Base-by-base conservation (phyloP, 2,329 filamentous ascomycete species). In the Colletotrichum nymphaeae region DNA sequence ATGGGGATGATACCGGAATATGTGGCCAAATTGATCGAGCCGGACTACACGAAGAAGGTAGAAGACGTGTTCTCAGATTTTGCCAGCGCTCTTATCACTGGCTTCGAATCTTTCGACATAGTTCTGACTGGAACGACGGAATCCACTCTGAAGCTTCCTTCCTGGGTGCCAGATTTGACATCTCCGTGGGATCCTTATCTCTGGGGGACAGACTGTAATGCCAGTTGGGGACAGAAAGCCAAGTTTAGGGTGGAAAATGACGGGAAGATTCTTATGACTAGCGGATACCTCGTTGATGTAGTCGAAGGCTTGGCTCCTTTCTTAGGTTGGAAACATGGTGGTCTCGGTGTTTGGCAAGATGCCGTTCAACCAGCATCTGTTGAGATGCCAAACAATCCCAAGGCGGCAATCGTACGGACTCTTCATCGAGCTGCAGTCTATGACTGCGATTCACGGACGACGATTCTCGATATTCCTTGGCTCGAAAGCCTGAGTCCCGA, bases 1-100 rank as follows among this genome's bases (percentile, higher is more conserved):
- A 60, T 71, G 69, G 69, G 69, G 0, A 67, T 71, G 63, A 70
- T 70, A 14, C 68, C 68, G 6, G 63, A 70, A 14, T 70, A 70
- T 60, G 68, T 70, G 22, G 49, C 68, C 19, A 42, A 42, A 12
- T 63, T 67, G 16, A 42, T 70, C 0, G 68, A 67, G 14, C 68
- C 68, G 9, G 68, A 70, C 56, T 70, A 70, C n/a, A 46, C 30
- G 4, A 67, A 67, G 22, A 32, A 53, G 11, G 68, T 67, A 16
- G 55, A 55, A 6, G 30, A 70, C 4, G 68, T 70, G 5, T 70
- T 70, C 35, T 60, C 55, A 8, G 68, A 70, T 30, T 70, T 70
- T 32, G 68, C 68, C 12, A 58, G 46, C 26, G 68, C 68, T 42
- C 63, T 70, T 5, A 57, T 70, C 0, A 42, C 42, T n/a, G 68